Evolutionary conservation across 75 land plant genomes (phyloP).

Genomic region (Azolla pinnata): DNA sequence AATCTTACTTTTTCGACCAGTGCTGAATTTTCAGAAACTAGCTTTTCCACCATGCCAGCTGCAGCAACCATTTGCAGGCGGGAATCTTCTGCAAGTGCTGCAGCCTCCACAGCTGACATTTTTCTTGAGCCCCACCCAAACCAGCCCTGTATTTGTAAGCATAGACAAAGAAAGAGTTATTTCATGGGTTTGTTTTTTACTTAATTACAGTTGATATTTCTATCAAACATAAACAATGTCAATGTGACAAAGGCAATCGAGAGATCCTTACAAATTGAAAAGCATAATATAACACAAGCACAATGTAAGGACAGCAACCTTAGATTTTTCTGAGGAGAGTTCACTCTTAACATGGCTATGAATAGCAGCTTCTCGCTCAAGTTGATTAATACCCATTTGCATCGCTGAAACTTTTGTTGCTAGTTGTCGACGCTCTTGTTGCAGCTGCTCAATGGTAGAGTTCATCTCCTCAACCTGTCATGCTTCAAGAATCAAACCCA

Average conservation of each 20-base stretch:
- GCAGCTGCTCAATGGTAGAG: not conserved
- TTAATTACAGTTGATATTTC: too few species aligned
- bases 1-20: slow-evolving; percentile 40
- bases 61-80: slow-evolving; percentile 25
- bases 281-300: too few species aligned
- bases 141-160: slow-evolving; percentile 6
- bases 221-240: too few species aligned
- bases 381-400: slow-evolving; percentile 4
- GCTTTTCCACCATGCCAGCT: slow-evolving; percentile 24
- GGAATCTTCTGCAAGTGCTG: slow-evolving; percentile 15
- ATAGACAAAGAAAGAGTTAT: too few species aligned
- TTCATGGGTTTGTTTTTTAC: too few species aligned
- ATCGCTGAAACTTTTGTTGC: not conserved
- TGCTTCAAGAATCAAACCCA: not conserved
- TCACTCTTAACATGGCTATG: not conserved
- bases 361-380: slow-evolving; percentile 6
- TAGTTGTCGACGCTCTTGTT: not conserved
- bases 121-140: not conserved
- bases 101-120: not conserved
- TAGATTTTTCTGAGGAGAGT: too few species aligned
- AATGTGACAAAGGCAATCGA: too few species aligned
- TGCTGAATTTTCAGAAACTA: slow-evolving; percentile 34
- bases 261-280: not conserved
- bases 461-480: not conserved
- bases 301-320: too few species aligned